Percentiles rank a stretch among this genome's conserved stretches.
Evolutionary conservation across 441 rosid genomes (phyloP).

Genomic region (Rhodomyrtus psidioides): DNA sequence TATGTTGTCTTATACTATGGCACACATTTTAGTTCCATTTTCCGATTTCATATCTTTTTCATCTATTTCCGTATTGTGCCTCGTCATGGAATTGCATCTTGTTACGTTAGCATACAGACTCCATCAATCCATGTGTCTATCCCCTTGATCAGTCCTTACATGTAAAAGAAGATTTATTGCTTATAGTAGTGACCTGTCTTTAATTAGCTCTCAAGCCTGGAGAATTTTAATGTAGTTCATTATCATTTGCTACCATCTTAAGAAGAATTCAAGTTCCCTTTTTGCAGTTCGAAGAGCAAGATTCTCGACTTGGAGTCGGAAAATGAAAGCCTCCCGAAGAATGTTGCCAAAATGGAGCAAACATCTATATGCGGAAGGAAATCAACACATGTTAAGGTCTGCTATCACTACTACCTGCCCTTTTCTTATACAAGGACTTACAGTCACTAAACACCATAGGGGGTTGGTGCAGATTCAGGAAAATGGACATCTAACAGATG

Average conservation of each 20-base stretch:
- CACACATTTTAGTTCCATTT: background rate
- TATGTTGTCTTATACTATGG: background rate
- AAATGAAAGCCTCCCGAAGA: constrained; percentile 37
- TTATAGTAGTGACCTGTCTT: background rate
- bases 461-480: constrained; percentile 24
- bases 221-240: background rate
- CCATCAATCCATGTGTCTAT: background rate
- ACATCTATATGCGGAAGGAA: constrained; percentile 19
- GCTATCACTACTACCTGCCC: background rate
- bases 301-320: constrained; percentile 35
- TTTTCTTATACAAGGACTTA: constrained; percentile 14
- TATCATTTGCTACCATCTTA: background rate
- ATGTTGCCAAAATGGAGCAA: constrained; percentile 19
- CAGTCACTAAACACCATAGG: background rate
- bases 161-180: background rate
- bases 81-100: background rate
- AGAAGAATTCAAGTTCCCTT: background rate
- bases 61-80: background rate
- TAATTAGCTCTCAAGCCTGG: background rate
- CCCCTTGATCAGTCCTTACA: background rate
- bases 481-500: constrained; percentile 31
- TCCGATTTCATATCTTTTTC: background rate
- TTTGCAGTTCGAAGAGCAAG: constrained; percentile 38
- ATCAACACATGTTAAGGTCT: constrained; percentile 27
- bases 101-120: background rate